Conservation (phyloP, 179 eudicot genomes). For the Beta corolliflora region DNA sequence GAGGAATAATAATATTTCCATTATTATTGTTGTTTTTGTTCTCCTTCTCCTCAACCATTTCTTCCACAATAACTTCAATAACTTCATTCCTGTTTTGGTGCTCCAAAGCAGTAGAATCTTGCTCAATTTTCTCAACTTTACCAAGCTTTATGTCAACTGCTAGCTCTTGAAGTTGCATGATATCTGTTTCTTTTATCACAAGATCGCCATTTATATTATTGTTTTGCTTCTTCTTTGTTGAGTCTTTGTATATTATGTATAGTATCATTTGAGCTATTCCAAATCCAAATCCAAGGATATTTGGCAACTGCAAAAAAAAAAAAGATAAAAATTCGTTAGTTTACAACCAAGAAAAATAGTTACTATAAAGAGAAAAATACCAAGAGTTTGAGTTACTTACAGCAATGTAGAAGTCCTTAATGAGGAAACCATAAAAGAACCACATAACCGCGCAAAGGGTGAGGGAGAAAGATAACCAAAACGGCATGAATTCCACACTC, state of each 20-base stretch:
- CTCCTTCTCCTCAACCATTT: conserved; percentile 4
- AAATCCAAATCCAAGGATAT: conserved; percentile 59
- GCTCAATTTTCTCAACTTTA: conserved; percentile 27
- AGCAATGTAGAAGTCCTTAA: conserved; percentile 62
- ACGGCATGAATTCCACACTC: conserved; percentile 89
- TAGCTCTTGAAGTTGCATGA: conserved; percentile 31
- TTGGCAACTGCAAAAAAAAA: conserved; percentile 47
- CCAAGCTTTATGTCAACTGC: conserved; percentile 33
- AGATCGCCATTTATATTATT: neutral
- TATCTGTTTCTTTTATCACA: conserved; percentile 14
- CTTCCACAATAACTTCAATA: conserved; percentile 30
- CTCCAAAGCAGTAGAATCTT: neutral
- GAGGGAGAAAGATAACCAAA: conserved; percentile 69
- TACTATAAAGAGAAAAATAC: neutral
- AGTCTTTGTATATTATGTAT: conserved; percentile 55
- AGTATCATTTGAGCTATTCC: conserved; percentile 70
- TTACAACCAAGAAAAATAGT: neutral
- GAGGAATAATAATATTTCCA: neutral
- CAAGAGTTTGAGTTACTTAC: conserved; percentile 38
- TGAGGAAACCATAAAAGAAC: conserved; percentile 73
- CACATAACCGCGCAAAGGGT: conserved; percentile 68
- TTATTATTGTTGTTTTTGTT: neutral
- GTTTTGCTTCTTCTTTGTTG: conserved; percentile 26
- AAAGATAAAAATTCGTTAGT: neutral
- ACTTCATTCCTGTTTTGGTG: neutral